A percentile compares a stretch with the other conserved stretches of the same genome.
Conservation (phyloP, 2,329 filamentous ascomycete species). For the Alternaria sp. region DNA sequence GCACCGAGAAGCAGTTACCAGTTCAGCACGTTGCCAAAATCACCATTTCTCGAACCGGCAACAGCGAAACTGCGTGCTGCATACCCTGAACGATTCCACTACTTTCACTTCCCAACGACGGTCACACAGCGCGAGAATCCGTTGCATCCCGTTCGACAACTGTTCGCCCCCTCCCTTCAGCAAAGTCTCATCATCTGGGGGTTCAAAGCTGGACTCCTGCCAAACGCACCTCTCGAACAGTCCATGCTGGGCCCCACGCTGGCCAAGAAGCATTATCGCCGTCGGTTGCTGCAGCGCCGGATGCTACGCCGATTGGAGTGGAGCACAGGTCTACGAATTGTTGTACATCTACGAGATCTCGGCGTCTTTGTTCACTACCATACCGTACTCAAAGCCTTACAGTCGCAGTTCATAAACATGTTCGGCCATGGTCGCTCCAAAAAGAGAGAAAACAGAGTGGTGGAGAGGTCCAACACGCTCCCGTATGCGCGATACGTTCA, state of each 20-base stretch:
- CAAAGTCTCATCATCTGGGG: slow-evolving; percentile 46
- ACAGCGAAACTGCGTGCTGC: slow-evolving; percentile 21
- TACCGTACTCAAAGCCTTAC: slow-evolving; percentile 36
- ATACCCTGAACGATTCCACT: slow-evolving; percentile 17
- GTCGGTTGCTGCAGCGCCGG: slow-evolving; percentile 20
- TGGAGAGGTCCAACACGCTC: slow-evolving; percentile 28
- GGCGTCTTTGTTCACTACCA: slow-evolving; percentile 33
- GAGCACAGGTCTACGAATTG: slow-evolving; percentile 34
- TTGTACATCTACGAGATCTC: slow-evolving; percentile 38
- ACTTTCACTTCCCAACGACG: slow-evolving; percentile 23
- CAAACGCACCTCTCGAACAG: slow-evolving; percentile 33
- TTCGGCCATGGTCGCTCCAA: slow-evolving; percentile 34
- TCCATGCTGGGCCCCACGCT: slow-evolving; percentile 21
- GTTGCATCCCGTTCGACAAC: slow-evolving; percentile 34
- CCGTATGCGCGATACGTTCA: slow-evolving; percentile 32
- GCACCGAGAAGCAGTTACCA: slow-evolving; percentile 28
- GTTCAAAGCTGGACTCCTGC: slow-evolving; percentile 37
- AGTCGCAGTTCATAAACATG: slow-evolving; percentile 36
- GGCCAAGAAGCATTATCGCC: slow-evolving; percentile 35
- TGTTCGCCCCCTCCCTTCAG: slow-evolving; percentile 33
- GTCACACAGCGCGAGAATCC: slow-evolving; percentile 9
- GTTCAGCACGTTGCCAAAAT: slow-evolving; percentile 29
- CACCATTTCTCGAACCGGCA: slow-evolving; percentile 29
- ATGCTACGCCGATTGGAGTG: slow-evolving; percentile 31
- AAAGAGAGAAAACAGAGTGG: slow-evolving; percentile 31